These are phyloP conservation scores for Malassezia slooffiae DNA, from an alignment of 1,284 basidiomycete genomes.

Conservation along the genomic window DNA sequence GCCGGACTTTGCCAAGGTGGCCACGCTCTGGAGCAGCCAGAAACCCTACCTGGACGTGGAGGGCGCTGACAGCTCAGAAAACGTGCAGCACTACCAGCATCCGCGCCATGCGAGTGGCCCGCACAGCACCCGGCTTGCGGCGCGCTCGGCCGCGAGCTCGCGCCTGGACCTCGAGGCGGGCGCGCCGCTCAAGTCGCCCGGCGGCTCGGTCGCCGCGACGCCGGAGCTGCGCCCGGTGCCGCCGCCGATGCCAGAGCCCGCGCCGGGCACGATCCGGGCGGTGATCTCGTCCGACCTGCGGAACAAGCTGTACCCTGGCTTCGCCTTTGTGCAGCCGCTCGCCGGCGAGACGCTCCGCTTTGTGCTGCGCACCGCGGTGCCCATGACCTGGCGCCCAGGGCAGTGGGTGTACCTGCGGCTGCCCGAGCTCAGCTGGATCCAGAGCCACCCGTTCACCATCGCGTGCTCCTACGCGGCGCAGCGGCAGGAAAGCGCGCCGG, in stretches of 20 bases:
- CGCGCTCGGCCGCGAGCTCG: too few relatives aligned
- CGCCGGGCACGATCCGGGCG: conserved; percentile 15
- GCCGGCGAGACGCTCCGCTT: conserved; percentile 67
- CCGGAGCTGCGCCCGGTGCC: neutral
- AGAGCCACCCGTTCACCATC: conserved; percentile 72
- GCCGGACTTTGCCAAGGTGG: too few relatives aligned
- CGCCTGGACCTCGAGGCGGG: too few relatives aligned
- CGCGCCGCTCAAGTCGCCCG: neutral
- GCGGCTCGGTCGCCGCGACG: neutral
- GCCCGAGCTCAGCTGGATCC: conserved; percentile 59
- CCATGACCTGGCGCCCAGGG: conserved; percentile 59
- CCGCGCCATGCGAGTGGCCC: too few relatives aligned
- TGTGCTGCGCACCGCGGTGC: conserved; percentile 55
- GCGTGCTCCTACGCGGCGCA: conserved; percentile 45
- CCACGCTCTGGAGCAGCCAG: too few relatives aligned
- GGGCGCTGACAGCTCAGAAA: too few relatives aligned
- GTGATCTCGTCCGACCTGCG: conserved; percentile 35
- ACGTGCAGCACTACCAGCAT: too few relatives aligned
- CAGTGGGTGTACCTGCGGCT: conserved; percentile 67
- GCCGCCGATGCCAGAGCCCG: neutral
- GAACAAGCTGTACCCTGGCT: conserved; percentile 51
- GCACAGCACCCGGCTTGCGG: too few relatives aligned
- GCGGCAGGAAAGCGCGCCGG: conserved; percentile 13
- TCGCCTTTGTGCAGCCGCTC: conserved; percentile 64
- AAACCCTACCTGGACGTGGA: too few relatives aligned